Evolutionary conservation across 2,329 filamentous ascomycete species (phyloP).

Genomic region (Cladophialophora carrionii): DNA sequence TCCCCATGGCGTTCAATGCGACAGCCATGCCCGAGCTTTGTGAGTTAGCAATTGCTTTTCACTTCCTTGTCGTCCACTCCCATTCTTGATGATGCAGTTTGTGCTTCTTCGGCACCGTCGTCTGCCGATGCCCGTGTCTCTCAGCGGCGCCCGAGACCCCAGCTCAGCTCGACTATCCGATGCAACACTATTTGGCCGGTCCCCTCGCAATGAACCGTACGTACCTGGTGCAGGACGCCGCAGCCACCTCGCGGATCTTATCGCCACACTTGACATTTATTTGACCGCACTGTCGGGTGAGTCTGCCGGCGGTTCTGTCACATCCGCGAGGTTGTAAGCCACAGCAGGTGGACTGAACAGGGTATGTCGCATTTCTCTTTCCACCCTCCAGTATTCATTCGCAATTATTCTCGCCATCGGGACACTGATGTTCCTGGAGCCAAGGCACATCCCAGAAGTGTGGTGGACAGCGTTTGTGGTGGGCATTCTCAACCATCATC

Average conservation of each 20-base stretch:
- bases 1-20: background rate
- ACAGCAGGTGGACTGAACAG: background rate
- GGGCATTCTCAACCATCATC: background rate
- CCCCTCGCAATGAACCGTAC: conserved; percentile 1
- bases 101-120: background rate
- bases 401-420: background rate
- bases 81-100: background rate
- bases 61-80: background rate
- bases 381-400: background rate
- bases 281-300: background rate
- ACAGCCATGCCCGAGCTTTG: background rate
- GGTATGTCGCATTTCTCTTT: background rate
- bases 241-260: background rate
- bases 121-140: background rate
- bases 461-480: background rate
- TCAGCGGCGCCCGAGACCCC: background rate
- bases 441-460: background rate
- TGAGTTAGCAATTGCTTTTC: background rate
- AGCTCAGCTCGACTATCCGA: background rate
- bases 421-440: conserved; percentile 3
- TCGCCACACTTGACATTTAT: background rate
- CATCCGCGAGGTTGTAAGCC: background rate
- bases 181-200: conserved; percentile 1
- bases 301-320: background rate
- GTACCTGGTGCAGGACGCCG: background rate